These are phyloP conservation scores for Candida endomychidarum DNA, from an alignment of 805 yeast species.

Conservation along the genomic window DNA sequence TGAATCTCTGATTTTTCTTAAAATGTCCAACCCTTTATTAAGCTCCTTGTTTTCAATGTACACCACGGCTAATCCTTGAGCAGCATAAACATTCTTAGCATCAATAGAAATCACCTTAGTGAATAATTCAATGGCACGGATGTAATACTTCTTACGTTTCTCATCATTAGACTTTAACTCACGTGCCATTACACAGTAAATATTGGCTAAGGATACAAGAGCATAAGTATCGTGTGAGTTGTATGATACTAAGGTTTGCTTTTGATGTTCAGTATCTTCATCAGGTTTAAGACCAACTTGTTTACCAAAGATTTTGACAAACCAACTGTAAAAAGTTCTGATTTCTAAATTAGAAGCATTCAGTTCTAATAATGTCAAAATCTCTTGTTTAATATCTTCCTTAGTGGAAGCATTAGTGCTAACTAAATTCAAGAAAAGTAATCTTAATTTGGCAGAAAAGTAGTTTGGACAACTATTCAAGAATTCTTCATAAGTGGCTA, in stretches of 20 bases:
- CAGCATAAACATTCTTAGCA: constrained; percentile 87
- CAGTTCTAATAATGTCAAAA: constrained; percentile 52
- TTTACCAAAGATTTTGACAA: constrained; percentile 58
- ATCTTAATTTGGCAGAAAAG: constrained; percentile 71
- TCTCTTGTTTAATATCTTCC: constrained; percentile 50
- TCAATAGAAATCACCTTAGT: constrained; percentile 86
- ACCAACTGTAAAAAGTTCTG: constrained; percentile 93
- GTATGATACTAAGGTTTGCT: constrained; percentile 75
- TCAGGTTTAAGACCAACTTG: constrained; percentile 49
- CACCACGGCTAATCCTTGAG: constrained; percentile 94
- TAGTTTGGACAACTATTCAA: constrained; percentile 64
- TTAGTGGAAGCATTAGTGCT: constrained; percentile 36
- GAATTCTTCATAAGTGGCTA: constrained; percentile 53
- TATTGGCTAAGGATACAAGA: constrained; percentile 82
- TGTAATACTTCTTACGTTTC: constrained; percentile 69
- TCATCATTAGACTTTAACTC: constrained; percentile 53
- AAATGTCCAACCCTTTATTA: constrained; percentile 77
- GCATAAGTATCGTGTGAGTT: constrained; percentile 92
- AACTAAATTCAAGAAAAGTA: constrained; percentile 59
- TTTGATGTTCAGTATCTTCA: constrained; percentile 75
- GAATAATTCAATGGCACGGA: constrained; percentile 88
- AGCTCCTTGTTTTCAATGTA: constrained; percentile 81
- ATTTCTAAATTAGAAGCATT: constrained; percentile 71
- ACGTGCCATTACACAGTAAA: constrained; percentile 79
- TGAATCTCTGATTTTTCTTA: constrained; percentile 87